Conservation (phyloP, 139 green algal species). For the Marvania coccoides region DNA sequence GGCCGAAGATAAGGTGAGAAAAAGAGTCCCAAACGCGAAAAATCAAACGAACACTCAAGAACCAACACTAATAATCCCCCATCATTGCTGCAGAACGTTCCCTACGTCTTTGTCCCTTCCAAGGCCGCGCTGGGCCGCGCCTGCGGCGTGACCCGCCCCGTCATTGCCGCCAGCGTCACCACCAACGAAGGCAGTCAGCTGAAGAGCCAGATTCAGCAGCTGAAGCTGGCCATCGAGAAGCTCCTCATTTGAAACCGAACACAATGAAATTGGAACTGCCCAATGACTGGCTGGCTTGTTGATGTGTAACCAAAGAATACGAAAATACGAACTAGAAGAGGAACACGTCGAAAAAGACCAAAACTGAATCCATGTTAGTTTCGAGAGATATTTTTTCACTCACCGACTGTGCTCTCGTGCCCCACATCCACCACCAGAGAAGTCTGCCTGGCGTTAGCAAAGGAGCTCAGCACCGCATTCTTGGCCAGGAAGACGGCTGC, state of each 20-base stretch:
- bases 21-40: neutral
- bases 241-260: constrained; percentile 72
- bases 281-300: neutral
- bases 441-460: constrained; percentile 80
- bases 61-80: neutral
- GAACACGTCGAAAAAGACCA: too few species aligned
- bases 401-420: constrained; percentile 61
- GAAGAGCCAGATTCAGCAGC: constrained; percentile 88
- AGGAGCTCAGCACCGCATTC: constrained; percentile 80
- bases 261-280: neutral
- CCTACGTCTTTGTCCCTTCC: constrained; percentile 97
- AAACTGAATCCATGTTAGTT: too few species aligned
- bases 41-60: neutral
- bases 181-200: constrained; percentile 97
- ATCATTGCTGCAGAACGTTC: constrained; percentile 73
- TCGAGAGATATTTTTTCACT: constrained; percentile 4
- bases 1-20: constrained; percentile 91
- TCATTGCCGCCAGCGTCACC: constrained; percentile 91
- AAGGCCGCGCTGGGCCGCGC: constrained; percentile 94
- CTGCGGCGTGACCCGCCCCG: constrained; percentile 92
- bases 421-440: constrained; percentile 83
- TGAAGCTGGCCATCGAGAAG: constrained; percentile 96
- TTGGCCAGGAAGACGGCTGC: constrained; percentile 83
- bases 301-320: neutral
- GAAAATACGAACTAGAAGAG: too few species aligned